Base-by-base conservation (phyloP, 2,329 filamentous ascomycete species). In the Alternaria alternata region DNA sequence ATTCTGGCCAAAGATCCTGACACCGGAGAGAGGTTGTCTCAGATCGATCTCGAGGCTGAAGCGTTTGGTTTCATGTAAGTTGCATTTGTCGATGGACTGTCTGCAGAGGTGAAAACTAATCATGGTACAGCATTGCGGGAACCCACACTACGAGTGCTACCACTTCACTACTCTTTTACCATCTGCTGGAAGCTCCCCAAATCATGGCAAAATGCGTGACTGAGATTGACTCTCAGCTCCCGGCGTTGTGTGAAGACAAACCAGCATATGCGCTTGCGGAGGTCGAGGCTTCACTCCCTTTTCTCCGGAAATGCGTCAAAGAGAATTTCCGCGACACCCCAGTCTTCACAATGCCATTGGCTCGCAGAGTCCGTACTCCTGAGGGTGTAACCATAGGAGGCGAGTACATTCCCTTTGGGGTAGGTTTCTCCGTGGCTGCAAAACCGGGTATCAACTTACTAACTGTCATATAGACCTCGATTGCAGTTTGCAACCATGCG, bases 41-140 rank as follows among this genome's bases (percentile, higher is more conserved):
- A 38, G 16, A n/a, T 4, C 7, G 34, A 38, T 38, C 34, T 38
- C n/a, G 16, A 38, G 34, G 16, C 34, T n/a, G 34, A 38, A 38
- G 34, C 34, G 7, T 38, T 38, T 38, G 34, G 34, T 7, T 38
- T 38, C 6, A 38, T 38, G 34, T 38, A 7, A 38, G 34, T 38
- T 16, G 2, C 0, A 12, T 36, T 7, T 0, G 12, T 36, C 14
- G 16, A 38, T 38, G 7, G 0, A 16, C 1, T 1, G 34, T 38
- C 16, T 7, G 16, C n/a, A 14, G 12, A 14, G 12, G 12, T n/a
- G 16, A 38, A 38, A 6, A 16, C 34, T 38, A n/a, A 38, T 16
- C 16, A n/a, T n/a, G 14, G 16, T 0, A 16, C 14, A 38, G 34
- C 7, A 38, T 38, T 9, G 34, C 34, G 34, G 34, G 34, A 7